Conservation (phyloP, 1,284 basidiomycete species). For the Coniferiporia weirii region DNA sequence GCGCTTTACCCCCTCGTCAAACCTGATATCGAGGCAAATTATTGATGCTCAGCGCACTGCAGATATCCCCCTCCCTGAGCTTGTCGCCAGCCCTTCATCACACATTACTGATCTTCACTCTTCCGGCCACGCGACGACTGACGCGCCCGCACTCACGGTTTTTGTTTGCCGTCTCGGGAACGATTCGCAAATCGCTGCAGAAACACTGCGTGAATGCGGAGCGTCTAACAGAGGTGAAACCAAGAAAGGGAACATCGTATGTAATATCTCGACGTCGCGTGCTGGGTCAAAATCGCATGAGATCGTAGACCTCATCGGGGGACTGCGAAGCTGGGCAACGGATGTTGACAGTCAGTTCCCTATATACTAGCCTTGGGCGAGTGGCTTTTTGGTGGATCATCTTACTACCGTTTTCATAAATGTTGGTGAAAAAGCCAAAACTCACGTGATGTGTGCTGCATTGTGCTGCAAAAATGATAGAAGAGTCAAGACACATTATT, state of each 20-base stretch:
- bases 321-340: slow-evolving; percentile 70
- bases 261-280: not conserved
- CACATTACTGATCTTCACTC: slow-evolving; percentile 19
- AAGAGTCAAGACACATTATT: too few relatives aligned
- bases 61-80: slow-evolving; percentile 66
- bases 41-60: not conserved
- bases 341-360: slow-evolving; percentile 74
- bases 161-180: slow-evolving; percentile 89
- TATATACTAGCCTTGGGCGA: slow-evolving; percentile 47
- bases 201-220: slow-evolving; percentile 43
- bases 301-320: slow-evolving; percentile 69
- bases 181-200: slow-evolving; percentile 85
- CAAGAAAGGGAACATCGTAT: not conserved
- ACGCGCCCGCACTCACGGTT: slow-evolving; percentile 29
- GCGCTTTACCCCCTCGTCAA: too few relatives aligned
- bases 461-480: too few relatives aligned
- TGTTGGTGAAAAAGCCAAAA: too few relatives aligned
- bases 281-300: slow-evolving; percentile 2
- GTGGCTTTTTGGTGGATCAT: too few relatives aligned
- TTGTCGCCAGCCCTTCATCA: slow-evolving; percentile 53
- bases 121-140: slow-evolving; percentile 26
- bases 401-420: too few relatives aligned
- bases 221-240: not conserved
- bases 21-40: not conserved
- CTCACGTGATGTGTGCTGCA: too few relatives aligned